Percentiles rank a stretch among this genome's conserved stretches.
Evolutionary conservation across 1,284 basidiomycete species (phyloP).

Genomic region (Irpex sp.): DNA sequence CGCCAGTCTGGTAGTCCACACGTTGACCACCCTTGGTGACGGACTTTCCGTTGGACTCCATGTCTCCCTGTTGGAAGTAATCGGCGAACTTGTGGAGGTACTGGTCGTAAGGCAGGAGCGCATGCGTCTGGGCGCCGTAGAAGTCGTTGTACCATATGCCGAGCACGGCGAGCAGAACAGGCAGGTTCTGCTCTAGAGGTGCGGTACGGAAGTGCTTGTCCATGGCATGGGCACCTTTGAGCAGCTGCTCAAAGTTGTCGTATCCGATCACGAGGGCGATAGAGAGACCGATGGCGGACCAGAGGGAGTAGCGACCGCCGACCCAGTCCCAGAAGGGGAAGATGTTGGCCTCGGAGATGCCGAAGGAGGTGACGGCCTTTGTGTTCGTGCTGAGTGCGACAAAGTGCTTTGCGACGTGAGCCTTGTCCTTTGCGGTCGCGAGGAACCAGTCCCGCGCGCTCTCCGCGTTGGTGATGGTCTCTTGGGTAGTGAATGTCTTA

Average conservation of each 20-base stretch:
- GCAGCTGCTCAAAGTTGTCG: constrained; percentile 89
- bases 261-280: constrained; percentile 93
- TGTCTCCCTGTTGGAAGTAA: constrained; percentile 99
- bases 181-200: constrained; percentile 88
- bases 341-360: constrained; percentile 93
- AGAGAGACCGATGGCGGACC: constrained; percentile 96
- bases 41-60: constrained; percentile 99
- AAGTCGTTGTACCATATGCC: constrained; percentile 99
- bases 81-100: constrained; percentile 99
- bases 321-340: constrained; percentile 99
- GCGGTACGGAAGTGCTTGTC: constrained; percentile 94
- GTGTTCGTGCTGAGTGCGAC: constrained; percentile 98
- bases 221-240: constrained; percentile 95
- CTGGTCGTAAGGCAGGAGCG: constrained; percentile 95
- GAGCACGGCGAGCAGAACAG: constrained; percentile 87
- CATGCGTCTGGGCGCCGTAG: constrained; percentile 93
- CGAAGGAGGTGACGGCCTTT: constrained; percentile 91
- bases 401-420: constrained; percentile 98
- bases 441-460: constrained; percentile 96
- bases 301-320: constrained; percentile 95
- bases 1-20: constrained; percentile 95
- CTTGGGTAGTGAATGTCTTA: constrained; percentile 99
- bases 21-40: constrained; percentile 91
- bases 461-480: constrained; percentile 98
- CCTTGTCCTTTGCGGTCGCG: constrained; percentile 75